Base-by-base conservation (phyloP, 1,139 yeast species). In the Suhomyces panamericanus region DNA sequence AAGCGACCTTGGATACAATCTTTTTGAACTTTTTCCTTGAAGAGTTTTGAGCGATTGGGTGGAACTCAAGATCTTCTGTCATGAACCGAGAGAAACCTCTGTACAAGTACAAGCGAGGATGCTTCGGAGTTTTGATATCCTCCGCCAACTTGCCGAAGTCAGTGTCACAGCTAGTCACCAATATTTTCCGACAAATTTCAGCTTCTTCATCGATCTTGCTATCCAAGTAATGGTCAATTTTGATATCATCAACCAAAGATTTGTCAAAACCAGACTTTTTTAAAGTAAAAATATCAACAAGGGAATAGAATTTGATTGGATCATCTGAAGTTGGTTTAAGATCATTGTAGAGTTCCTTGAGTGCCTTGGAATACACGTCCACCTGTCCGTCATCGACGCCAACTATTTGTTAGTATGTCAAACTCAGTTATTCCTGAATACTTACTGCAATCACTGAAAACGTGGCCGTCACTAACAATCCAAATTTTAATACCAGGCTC, bases 391-490 rank as follows among this genome's bases (percentile, higher is more conserved):
- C 86, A 57, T 79, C 82, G 24, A 72, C 77, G 1, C 69, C 73
- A 53, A 69, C 59, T 57, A 42, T 13, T n/a, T 24, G 57, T 56
- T 52, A 54, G 58, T 55, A 52, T 30, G 6, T 6, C 27, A 7
- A 7, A 8, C 6, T 29, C 7, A 16, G 17, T 27, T 10, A 14
- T 10, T 11, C 35, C 11, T 12, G 6, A n/a, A 43, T 48, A 54
- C 58, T 14, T 77, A 57, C 76, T 78, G 60, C 85, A 81, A 59
- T 81, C 86, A 49, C 83, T 77, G 60, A 81, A 81, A 10, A 81
- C 86, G 57, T 81, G 86, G 0, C 86, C 85, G 53, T 81, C 86
- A 57, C 83, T 77, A 22, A 81, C 83, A 56, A 81, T 78, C 72
- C 75, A 76, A 35, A 80, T 59, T 42, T 73, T 69, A 57, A 80